Evolutionary conservation across 2,329 filamentous ascomycete species (phyloP), one percentile per base, ranked within the genome.

Genomic region (Biscogniauxia marginata): DNA sequence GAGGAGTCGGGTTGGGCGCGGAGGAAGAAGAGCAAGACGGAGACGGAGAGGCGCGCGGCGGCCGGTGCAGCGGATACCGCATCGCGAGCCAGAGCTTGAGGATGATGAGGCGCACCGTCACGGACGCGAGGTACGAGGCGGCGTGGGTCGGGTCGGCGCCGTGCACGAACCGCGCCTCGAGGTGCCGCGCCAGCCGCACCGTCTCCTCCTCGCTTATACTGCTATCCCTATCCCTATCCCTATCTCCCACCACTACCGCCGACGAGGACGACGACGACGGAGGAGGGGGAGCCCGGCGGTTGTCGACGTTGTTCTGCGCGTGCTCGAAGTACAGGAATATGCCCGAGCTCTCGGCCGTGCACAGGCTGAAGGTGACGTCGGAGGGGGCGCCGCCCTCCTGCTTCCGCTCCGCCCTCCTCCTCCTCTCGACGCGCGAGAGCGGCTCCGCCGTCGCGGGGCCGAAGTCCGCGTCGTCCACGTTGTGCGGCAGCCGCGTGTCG

Each of bases 401-500:
- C n/a, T n/a, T n/a, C n/a, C n/a, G n/a, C n/a, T n/a, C n/a, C n/a
- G n/a, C n/a, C n/a, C n/a, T n/a, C n/a, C n/a, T n/a, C n/a, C n/a
- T n/a, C n/a, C n/a, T 39, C 30, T 39, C 30, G 30, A 39, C 13
- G 11, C 30, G 30, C 30, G 30, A 6, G 1, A 77, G 66, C 3
- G 74, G 71, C 0, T 57, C 64, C 8, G 58, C 57, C 24, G 70
- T 75, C 3, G 73, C 71, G 0, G 77, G 77, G 2, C 72, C 74
- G 46, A 82, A 77, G 57, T 79, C 78, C 3, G 68, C 73, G 63
- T 86, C 83, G 67, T 85, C 78, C 44, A 85, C 66, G 54, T 84
- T 83, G 11, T 76, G 72, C 0, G 82, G 82, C 5, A 78, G 65
- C 3, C 69, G 70, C 1, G 80, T 81, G 61, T 81, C 77, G 59